Percentiles rank a stretch among this genome's conserved stretches.
phyloP scores from a whole-genome alignment of 2,329 filamentous ascomycete species.

The Rhynchosporium graminicola region DNA sequence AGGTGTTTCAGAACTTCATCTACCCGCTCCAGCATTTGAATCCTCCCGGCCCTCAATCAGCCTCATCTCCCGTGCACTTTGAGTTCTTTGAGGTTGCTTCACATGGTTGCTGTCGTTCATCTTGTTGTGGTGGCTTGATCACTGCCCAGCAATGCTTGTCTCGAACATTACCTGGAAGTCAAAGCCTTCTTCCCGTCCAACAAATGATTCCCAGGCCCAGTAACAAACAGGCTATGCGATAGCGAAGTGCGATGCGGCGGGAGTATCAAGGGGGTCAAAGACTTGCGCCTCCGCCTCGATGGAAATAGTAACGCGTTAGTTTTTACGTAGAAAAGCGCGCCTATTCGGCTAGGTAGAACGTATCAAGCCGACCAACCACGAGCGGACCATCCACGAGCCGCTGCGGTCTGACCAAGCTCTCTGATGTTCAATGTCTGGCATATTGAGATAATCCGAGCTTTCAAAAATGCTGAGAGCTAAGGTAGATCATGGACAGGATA shows the following conservation, averaged over 20 bases:
- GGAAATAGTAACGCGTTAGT: slow-evolving; percentile 13
- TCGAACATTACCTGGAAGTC: slow-evolving; percentile 4
- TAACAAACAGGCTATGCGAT: slow-evolving; percentile 10
- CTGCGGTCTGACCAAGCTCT: background rate
- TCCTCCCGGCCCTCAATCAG: slow-evolving; percentile 8
- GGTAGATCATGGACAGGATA: background rate
- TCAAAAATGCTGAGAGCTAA: background rate
- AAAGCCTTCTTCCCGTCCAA: background rate
- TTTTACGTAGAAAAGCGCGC: slow-evolving; percentile 8
- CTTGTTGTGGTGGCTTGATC: slow-evolving; percentile 15
- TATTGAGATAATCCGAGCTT: too few relatives aligned
- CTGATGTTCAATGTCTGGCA: background rate
- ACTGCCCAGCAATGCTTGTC: slow-evolving; percentile 12
- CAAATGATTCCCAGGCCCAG: background rate
- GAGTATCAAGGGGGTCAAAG: slow-evolving; percentile 14
- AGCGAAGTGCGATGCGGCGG: slow-evolving; percentile 10
- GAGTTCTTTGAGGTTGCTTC: background rate
- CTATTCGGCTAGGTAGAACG: slow-evolving; percentile 6
- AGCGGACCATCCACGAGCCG: background rate
- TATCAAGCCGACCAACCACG: slow-evolving; percentile 9
- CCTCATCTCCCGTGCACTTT: slow-evolving; percentile 13
- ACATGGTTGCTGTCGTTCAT: slow-evolving; percentile 13
- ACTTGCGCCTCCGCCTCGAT: slow-evolving; percentile 11
- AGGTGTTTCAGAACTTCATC: slow-evolving; percentile 19
- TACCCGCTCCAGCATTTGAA: slow-evolving; percentile 15